Evolutionary conservation across 306 rosid genomes (phyloP).

Genomic region (Alnus glutinosa): DNA sequence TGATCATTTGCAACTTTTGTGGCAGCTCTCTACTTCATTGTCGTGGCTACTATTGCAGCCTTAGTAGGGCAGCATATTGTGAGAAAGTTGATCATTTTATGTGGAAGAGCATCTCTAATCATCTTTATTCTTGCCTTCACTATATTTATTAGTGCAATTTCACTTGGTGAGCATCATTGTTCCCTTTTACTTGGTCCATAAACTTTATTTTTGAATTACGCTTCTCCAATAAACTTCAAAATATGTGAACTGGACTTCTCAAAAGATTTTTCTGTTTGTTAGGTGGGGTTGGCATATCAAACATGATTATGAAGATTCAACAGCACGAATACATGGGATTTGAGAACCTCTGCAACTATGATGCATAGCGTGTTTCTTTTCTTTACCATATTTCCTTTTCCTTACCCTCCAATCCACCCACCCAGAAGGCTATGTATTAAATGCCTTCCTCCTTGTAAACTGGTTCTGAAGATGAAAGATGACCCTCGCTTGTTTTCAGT

Average conservation of each 20-base stretch:
- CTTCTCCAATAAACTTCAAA: background rate
- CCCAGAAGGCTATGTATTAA: background rate
- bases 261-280: conserved; percentile 14
- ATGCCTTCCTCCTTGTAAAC: background rate
- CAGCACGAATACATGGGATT: conserved; percentile 84
- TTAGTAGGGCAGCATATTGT: conserved; percentile 76
- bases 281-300: conserved; percentile 90
- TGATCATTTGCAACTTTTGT: conserved; percentile 3
- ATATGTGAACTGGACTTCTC: conserved; percentile 14
- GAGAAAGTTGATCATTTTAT: conserved; percentile 55
- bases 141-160: conserved; percentile 73
- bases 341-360: conserved; percentile 74
- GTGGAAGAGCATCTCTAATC: conserved; percentile 86
- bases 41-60: conserved; percentile 82
- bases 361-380: conserved; percentile 13
- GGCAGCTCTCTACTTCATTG: conserved; percentile 67
- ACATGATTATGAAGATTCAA: conserved; percentile 56
- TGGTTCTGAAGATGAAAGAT: background rate
- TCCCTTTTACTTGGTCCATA: background rate
- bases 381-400: background rate
- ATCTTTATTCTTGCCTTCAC: conserved; percentile 80
- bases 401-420: background rate
- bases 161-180: conserved; percentile 55
- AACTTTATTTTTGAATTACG: background rate
- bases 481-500: background rate